These are phyloP conservation scores for Leucocoprinus sp. DNA, from an alignment of 768 basidiomycete species.

Conservation along the genomic window DNA sequence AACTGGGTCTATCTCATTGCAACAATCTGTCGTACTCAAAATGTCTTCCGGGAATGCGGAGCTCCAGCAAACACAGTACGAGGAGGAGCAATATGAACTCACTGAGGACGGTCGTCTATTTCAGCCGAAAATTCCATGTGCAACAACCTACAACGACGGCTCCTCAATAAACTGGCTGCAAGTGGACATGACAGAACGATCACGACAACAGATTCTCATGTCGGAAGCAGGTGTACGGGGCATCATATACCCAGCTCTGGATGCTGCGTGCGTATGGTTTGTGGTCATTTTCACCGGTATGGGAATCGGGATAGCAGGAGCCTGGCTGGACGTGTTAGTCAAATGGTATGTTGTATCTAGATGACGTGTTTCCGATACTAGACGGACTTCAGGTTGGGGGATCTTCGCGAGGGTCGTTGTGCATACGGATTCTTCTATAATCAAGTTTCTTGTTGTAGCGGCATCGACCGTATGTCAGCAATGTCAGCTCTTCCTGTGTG, in stretches of 20 bases:
- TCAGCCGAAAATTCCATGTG: slow-evolving; percentile 19
- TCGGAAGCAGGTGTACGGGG: slow-evolving; percentile 50
- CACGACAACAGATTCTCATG: slow-evolving; percentile 40
- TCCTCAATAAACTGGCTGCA: slow-evolving; percentile 63
- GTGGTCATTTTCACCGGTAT: slow-evolving; percentile 60
- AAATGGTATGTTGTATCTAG: slow-evolving; percentile 43
- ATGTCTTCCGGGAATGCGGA: neutral
- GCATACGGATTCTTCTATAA: slow-evolving; percentile 65
- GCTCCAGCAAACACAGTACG: neutral
- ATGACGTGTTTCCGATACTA: slow-evolving; percentile 1
- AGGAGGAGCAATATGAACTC: slow-evolving; percentile 33
- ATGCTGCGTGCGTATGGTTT: slow-evolving; percentile 56
- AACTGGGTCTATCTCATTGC: neutral
- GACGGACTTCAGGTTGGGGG: slow-evolving; percentile 44
- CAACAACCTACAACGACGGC: slow-evolving; percentile 46
- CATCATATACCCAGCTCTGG: slow-evolving; percentile 42
- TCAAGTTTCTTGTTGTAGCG: slow-evolving; percentile 62
- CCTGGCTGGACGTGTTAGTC: slow-evolving; percentile 66
- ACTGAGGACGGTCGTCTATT: slow-evolving; percentile 34
- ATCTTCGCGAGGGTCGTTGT: slow-evolving; percentile 63
- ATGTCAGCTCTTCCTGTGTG: neutral
- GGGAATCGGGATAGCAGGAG: slow-evolving; percentile 61
- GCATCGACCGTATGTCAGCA: slow-evolving; percentile 45
- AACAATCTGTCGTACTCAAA: neutral
- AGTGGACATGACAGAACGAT: slow-evolving; percentile 56